phyloP scores from a whole-genome alignment of 108 stramenopile species.

The Thalassiosira profunda region DNA sequence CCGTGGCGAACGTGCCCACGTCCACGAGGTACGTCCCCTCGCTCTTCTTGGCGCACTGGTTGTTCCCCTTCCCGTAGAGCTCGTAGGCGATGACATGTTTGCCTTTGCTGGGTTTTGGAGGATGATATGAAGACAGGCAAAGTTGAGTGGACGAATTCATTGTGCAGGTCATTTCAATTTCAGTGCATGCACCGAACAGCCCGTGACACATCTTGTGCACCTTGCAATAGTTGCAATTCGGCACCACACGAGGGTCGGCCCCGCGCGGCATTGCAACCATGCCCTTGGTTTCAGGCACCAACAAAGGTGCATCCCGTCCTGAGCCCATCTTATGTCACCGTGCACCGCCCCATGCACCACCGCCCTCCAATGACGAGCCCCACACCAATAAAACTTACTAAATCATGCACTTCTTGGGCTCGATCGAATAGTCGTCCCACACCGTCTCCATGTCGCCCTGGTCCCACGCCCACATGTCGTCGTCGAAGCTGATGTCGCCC shows the following conservation, averaged over 20 bases:
- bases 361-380: no score
- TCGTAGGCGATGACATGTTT: slow-evolving; percentile 39
- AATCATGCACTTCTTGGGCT: slow-evolving; percentile 34
- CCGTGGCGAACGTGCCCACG: slow-evolving; percentile 37
- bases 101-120: slow-evolving; percentile 34
- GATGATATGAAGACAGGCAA: not conserved
- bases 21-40: slow-evolving; percentile 34
- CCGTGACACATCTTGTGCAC: no score
- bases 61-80: slow-evolving; percentile 35
- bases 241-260: no score
- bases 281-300: not conserved
- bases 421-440: slow-evolving; percentile 34
- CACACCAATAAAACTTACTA: slow-evolving; percentile 25
- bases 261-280: not conserved
- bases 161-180: no score
- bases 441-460: slow-evolving; percentile 18
- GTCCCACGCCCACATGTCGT: not conserved
- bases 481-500: not conserved
- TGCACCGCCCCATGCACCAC: not conserved
- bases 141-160: no score
- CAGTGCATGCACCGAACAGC: no score
- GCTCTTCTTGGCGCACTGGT: slow-evolving; percentile 25
- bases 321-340: not conserved
- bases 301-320: not conserved
- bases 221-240: no score